Conservation (phyloP, 2,329 filamentous ascomycete genomes). For the Penicillium sp. region DNA sequence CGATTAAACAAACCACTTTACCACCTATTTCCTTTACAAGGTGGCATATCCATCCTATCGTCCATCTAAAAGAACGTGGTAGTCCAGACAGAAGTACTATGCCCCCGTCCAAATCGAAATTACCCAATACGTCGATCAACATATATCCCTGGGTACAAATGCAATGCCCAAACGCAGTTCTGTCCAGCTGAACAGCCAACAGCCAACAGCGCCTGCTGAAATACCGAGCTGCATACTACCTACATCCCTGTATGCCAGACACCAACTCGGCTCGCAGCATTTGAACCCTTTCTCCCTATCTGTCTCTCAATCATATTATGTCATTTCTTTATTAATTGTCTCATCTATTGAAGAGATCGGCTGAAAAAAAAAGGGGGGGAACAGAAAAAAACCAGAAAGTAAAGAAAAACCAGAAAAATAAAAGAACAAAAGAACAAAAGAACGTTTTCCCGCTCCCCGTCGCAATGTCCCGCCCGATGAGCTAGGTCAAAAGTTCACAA, state of each 20-base stretch:
- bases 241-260: background rate
- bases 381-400: background rate
- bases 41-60: background rate
- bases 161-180: conserved; percentile 3
- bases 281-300: background rate
- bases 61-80: background rate
- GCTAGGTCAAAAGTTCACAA: background rate
- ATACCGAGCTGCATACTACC: background rate
- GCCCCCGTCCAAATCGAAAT: background rate
- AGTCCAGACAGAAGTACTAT: background rate
- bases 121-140: background rate
- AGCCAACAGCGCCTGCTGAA: background rate
- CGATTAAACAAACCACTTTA: background rate
- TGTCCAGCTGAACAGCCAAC: conserved; percentile 1
- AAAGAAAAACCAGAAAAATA: too few relatives aligned
- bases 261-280: conserved; percentile 1
- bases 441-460: background rate
- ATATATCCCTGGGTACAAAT: background rate
- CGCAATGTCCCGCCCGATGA: background rate
- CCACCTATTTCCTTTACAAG: background rate
- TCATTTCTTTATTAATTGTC: background rate
- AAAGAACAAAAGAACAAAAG: background rate
- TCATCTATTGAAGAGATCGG: background rate
- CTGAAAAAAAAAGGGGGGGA: background rate
- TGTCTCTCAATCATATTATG: background rate